A percentile compares a stretch with the other conserved stretches of the same genome.
Evolutionary conservation across 768 basidiomycete genomes (phyloP).

Genomic region (Naganishia randhawae): DNA sequence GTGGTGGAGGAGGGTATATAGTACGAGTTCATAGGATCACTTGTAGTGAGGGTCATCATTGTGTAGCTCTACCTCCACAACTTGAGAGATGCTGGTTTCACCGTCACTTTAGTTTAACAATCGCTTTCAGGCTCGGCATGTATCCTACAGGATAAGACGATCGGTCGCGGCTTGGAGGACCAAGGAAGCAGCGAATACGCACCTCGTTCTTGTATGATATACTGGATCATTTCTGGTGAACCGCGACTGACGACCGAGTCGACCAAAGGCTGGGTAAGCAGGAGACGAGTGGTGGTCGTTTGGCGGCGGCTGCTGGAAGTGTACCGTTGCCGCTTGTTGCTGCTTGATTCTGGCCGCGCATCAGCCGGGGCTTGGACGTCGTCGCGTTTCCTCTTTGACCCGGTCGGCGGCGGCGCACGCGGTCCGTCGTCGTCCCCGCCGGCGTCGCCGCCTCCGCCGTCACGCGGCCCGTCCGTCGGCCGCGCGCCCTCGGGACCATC

Average conservation of each 20-base stretch:
- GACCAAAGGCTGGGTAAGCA: constrained; percentile 28
- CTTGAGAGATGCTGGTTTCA: not conserved
- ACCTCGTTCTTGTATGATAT: constrained; percentile 48
- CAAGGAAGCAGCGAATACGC: constrained; percentile 12
- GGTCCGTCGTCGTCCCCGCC: not conserved
- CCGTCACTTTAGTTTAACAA: constrained; percentile 11
- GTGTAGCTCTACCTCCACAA: too few relatives aligned
- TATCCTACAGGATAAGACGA: too few relatives aligned
- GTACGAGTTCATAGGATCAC: constrained; percentile 8
- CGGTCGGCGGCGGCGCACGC: not conserved
- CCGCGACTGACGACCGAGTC: constrained; percentile 30
- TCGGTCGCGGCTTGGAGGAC: too few relatives aligned
- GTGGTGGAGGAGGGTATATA: constrained; percentile 47
- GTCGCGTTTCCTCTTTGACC: not conserved
- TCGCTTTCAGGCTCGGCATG: constrained; percentile 22
- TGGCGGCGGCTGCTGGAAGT: not conserved
- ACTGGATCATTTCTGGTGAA: constrained; percentile 43
- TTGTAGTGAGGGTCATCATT: too few relatives aligned
- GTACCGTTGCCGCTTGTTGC: not conserved
- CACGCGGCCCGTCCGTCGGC: not conserved
- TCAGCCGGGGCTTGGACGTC: too few relatives aligned
- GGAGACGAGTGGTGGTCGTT: not conserved
- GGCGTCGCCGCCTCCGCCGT: not conserved
- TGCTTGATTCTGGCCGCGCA: not conserved
- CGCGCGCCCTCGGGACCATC: constrained; percentile 50